phyloP scores from a whole-genome alignment of 1,139 yeast genomes.

The Kurtzmaniella quercitrusa region DNA sequence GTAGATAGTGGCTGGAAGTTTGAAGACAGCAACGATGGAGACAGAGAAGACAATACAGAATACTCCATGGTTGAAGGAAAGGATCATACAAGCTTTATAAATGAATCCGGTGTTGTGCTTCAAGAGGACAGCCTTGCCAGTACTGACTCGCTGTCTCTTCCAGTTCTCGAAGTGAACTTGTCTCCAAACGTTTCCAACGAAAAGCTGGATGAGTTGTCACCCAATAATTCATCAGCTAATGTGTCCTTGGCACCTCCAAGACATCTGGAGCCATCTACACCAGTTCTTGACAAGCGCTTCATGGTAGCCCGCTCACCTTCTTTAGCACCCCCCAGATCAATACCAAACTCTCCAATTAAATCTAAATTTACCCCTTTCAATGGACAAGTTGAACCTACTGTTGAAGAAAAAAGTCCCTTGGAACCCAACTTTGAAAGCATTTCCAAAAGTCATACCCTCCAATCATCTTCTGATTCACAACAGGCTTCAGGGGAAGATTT shows the following conservation, averaged over 20 bases:
- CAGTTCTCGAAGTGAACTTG: slow-evolving; percentile 6
- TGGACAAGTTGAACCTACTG: slow-evolving; percentile 13
- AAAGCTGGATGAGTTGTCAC: neutral
- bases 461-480: neutral
- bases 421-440: neutral
- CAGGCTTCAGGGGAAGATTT: neutral
- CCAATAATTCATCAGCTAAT: slow-evolving; percentile 2
- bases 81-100: neutral
- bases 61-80: slow-evolving; percentile 11
- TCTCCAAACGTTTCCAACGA: slow-evolving; percentile 6
- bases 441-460: neutral
- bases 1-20: slow-evolving; percentile 38
- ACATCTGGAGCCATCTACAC: neutral
- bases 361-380: neutral
- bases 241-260: slow-evolving; percentile 7
- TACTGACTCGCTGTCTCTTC: neutral
- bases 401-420: slow-evolving; percentile 9
- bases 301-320: neutral
- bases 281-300: neutral
- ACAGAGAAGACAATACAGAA: slow-evolving; percentile 39
- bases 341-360: neutral
- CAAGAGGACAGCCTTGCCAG: neutral
- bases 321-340: neutral
- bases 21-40: slow-evolving; percentile 43
- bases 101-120: neutral